Percentiles rank a stretch among this genome's conserved stretches.
Conservation (phyloP, 306 rosid species). For the cucumber (Cucumis sativus) region DNA sequence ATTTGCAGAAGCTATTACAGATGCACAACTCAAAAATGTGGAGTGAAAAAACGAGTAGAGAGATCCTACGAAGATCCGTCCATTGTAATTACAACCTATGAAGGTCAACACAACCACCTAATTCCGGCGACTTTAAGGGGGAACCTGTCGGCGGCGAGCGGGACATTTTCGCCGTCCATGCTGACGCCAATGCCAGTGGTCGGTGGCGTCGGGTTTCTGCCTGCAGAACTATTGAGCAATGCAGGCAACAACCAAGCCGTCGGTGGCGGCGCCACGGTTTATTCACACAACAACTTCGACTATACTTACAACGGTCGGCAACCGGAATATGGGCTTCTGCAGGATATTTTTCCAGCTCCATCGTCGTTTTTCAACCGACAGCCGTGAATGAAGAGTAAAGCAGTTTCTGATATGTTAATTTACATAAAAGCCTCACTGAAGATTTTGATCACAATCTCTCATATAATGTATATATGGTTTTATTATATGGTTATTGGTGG, state of each 20-base stretch:
- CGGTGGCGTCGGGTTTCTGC: background rate
- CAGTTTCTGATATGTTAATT: background rate
- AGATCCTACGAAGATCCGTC: conserved; percentile 55
- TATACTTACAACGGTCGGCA: background rate
- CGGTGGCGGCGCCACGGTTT: background rate
- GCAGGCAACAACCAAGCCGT: background rate
- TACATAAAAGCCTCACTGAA: background rate
- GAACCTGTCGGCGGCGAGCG: background rate
- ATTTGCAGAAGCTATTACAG: conserved; percentile 52
- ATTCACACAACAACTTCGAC: background rate
- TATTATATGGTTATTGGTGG: background rate
- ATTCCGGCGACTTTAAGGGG: conserved; percentile 32
- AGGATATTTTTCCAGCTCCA: background rate
- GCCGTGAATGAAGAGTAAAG: background rate
- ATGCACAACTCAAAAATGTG: conserved; percentile 60
- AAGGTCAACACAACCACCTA: conserved; percentile 73
- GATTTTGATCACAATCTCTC: background rate
- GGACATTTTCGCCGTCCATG: background rate
- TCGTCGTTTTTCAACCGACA: background rate
- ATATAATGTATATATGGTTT: background rate
- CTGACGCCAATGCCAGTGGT: background rate
- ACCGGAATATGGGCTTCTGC: background rate
- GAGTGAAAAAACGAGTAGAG: conserved; percentile 67
- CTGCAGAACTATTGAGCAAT: background rate
- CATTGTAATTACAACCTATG: conserved; percentile 57